These are phyloP conservation scores for Tylopilus sp. DNA, from an alignment of 1,284 basidiomycete genomes.

Conservation along the genomic window DNA sequence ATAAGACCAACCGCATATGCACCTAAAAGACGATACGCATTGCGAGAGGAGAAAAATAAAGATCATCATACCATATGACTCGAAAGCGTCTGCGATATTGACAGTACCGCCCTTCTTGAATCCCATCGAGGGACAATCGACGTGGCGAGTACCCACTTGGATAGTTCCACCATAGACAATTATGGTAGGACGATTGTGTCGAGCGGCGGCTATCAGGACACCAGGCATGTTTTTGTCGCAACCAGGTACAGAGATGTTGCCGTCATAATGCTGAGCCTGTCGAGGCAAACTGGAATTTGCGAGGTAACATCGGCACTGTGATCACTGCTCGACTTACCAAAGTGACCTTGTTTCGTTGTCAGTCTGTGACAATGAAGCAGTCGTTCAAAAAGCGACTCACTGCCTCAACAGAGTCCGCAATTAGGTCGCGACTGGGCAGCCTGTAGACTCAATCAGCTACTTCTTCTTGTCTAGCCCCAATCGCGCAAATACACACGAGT, in stretches of 20 bases:
- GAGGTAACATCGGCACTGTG: not conserved
- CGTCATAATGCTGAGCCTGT: slow-evolving; percentile 83
- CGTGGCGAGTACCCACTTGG: slow-evolving; percentile 65
- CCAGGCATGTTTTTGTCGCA: slow-evolving; percentile 97
- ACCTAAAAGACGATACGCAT: slow-evolving; percentile 39
- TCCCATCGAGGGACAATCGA: slow-evolving; percentile 80
- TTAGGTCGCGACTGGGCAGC: slow-evolving; percentile 84
- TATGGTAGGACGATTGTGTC: slow-evolving; percentile 83
- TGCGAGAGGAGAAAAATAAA: slow-evolving; percentile 1
- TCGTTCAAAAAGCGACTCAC: slow-evolving; percentile 40
- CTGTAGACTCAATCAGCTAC: slow-evolving; percentile 38
- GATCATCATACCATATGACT: slow-evolving; percentile 60
- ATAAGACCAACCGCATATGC: slow-evolving; percentile 74
- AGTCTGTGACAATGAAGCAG: not conserved
- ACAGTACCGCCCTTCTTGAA: slow-evolving; percentile 74
- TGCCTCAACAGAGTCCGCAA: slow-evolving; percentile 88
- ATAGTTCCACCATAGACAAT: slow-evolving; percentile 87
- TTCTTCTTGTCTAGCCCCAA: not conserved
- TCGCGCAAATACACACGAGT: slow-evolving; percentile 51
- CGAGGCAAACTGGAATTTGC: slow-evolving; percentile 1
- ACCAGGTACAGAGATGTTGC: slow-evolving; percentile 78
- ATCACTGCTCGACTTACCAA: slow-evolving; percentile 43
- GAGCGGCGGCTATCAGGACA: slow-evolving; percentile 78
- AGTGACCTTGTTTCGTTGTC: slow-evolving; percentile 48
- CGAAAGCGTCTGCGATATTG: slow-evolving; percentile 81